A percentile compares a stretch with the other conserved stretches of the same genome.
Conservation (phyloP, 2,329 filamentous ascomycete species). For the Didymella sp. region DNA sequence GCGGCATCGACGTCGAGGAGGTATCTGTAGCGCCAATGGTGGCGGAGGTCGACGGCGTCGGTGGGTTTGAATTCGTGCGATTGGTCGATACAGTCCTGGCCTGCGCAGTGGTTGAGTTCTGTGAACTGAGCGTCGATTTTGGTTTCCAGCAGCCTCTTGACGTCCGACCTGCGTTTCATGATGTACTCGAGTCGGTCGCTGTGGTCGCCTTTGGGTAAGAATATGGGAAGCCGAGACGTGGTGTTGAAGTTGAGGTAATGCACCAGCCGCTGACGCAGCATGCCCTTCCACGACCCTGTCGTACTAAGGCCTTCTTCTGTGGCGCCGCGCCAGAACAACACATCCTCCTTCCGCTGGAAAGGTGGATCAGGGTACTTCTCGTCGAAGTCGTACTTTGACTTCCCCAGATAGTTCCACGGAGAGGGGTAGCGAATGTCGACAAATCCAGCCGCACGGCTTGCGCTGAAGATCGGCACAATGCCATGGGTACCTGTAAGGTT, state of each 20-base stretch:
- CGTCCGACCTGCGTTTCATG: constrained; percentile 59
- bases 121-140: constrained; percentile 62
- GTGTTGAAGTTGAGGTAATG: constrained; percentile 59
- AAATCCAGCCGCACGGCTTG: constrained; percentile 74
- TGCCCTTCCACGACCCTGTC: constrained; percentile 68
- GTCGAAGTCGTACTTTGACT: constrained; percentile 60
- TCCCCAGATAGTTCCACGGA: constrained; percentile 67
- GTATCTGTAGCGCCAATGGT: constrained; percentile 71
- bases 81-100: constrained; percentile 62
- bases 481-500: constrained; percentile 67
- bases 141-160: constrained; percentile 62
- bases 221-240: constrained; percentile 40
- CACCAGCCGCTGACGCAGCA: constrained; percentile 74
- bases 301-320: constrained; percentile 61
- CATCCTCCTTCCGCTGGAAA: constrained; percentile 69
- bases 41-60: constrained; percentile 58
- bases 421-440: constrained; percentile 78
- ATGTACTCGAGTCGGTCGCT: constrained; percentile 62
- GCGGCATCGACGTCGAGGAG: constrained; percentile 75
- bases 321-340: constrained; percentile 77
- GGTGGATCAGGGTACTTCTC: constrained; percentile 59
- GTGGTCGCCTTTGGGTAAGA: constrained; percentile 58
- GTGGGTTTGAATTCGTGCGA: constrained; percentile 59
- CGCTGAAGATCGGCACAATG: constrained; percentile 77
- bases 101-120: constrained; percentile 63